phyloP scores from a whole-genome alignment of 2,329 filamentous ascomycete genomes.

The Penicillium hesseltinei region DNA sequence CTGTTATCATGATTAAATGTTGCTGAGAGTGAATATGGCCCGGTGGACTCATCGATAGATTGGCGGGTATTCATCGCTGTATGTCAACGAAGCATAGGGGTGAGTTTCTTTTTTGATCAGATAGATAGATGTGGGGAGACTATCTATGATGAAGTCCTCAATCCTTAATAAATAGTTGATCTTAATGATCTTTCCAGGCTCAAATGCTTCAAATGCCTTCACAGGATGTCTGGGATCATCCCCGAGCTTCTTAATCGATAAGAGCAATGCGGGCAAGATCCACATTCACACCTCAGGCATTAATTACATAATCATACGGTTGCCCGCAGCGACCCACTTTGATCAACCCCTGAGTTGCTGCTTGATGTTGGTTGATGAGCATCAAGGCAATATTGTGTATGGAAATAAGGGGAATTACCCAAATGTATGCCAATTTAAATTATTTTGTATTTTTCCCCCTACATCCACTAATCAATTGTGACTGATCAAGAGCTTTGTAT shows the following conservation, averaged over 20 bases:
- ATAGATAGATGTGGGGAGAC: neutral
- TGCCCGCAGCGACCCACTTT: constrained; percentile 27
- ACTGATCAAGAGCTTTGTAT: constrained; percentile 2
- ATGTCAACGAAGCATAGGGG: constrained; percentile 11
- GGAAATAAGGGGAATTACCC: neutral
- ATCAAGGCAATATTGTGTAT: neutral
- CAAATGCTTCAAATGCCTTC: neutral
- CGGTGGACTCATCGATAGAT: constrained; percentile 73
- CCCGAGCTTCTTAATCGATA: constrained; percentile 16
- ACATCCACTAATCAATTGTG: constrained; percentile 7
- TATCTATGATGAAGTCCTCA: neutral
- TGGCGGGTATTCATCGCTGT: constrained; percentile 80
- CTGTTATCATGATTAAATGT: constrained; percentile 82
- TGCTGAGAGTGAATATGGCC: constrained; percentile 74
- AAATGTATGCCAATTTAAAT: neutral
- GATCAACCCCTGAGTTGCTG: constrained; percentile 28
- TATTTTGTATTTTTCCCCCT: neutral
- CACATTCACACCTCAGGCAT: constrained; percentile 16
- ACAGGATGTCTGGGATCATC: constrained; percentile 1
- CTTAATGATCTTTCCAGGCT: neutral
- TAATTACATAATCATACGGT: constrained; percentile 19
- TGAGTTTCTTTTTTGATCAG: neutral
- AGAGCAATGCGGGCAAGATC: constrained; percentile 26
- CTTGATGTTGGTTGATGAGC: neutral
- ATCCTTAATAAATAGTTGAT: neutral